phyloP scores from a whole-genome alignment of 2,329 filamentous ascomycete genomes.

The Xylaria sp. region DNA sequence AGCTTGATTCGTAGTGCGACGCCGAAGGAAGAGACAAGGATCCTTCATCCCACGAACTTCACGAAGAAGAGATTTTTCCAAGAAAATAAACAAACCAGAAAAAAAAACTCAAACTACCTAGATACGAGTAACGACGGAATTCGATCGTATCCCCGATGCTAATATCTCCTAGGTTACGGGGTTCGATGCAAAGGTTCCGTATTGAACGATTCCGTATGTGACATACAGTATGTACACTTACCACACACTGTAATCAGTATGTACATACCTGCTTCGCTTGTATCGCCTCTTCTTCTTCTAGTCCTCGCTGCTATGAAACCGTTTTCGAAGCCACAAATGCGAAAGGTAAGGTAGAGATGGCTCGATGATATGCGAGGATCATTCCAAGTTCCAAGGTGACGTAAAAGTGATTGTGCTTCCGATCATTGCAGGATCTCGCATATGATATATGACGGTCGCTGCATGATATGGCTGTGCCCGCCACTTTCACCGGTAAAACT shows the following conservation, averaged over 20 bases:
- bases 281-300: neutral
- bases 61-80: too few species aligned
- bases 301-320: neutral
- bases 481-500: neutral
- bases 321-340: conserved; percentile 2
- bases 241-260: too few species aligned
- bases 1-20: neutral
- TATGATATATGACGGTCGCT: neutral
- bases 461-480: neutral
- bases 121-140: too few species aligned
- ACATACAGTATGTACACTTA: too few species aligned
- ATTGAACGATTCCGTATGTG: too few species aligned
- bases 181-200: too few species aligned
- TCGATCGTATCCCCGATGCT: too few species aligned
- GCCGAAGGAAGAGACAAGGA: neutral
- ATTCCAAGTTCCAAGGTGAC: conserved; percentile 9
- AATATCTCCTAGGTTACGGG: too few species aligned
- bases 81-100: too few species aligned
- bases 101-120: too few species aligned
- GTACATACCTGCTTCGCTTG: too few species aligned
- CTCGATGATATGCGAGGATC: conserved; percentile 7
- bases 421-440: neutral
- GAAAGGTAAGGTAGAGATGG: conserved; percentile 1
- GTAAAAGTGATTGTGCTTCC: conserved; percentile 7
- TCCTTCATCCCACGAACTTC: neutral